Evolutionary conservation across 169 alveolate species (phyloP), one percentile per base, ranked within the genome.

Genomic region (Fabrea salina): DNA sequence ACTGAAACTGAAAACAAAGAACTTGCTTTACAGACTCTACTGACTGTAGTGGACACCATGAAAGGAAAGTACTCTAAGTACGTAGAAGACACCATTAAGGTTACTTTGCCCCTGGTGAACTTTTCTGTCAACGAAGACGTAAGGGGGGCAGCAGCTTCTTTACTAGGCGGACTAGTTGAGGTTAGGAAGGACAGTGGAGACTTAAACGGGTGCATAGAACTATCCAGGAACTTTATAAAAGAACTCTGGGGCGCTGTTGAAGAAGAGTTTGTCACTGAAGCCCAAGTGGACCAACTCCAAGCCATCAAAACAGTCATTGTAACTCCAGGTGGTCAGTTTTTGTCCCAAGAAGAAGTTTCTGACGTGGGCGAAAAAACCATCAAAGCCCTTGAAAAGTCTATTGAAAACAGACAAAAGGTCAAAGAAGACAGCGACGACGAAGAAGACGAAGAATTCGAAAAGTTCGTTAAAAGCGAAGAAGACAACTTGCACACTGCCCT

Each of bases 1-100:
- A 82, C 86, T n/a, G 92, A 87, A 74, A 90, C 91, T 33, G 95
- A 90, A 68, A 92, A 90, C 75, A 87, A 90, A 79, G 89, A 86
- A 57, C 84, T 80, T 11, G 92, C 86, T 40, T 70, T 90, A 16
- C 88, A 90, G 43, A 83, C 89, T 83, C 58, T 90, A 25, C 70
- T 84, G 41, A 80, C 89, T n/a, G 61, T 87, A 49, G 78, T 90
- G 58, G 86, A 83, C 16, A 92, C 85, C 66, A 80, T 87, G 16
- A 89, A 83, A 54, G 89, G 81, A 37, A 61, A 70, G 41, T 76
- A 70, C 43, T 83, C 82, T n/a, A 74, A 78, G 1, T 85, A 54
- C 72, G 53, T 86, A 27, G 93, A 90, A 51, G 76, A 58, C 25
- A 79, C 86, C 25, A 39, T 80, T 22, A 53, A 71, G 30, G 75